Conservation (phyloP, 2,329 filamentous ascomycete species). For the Teratosphaeria zuluensis region DNA sequence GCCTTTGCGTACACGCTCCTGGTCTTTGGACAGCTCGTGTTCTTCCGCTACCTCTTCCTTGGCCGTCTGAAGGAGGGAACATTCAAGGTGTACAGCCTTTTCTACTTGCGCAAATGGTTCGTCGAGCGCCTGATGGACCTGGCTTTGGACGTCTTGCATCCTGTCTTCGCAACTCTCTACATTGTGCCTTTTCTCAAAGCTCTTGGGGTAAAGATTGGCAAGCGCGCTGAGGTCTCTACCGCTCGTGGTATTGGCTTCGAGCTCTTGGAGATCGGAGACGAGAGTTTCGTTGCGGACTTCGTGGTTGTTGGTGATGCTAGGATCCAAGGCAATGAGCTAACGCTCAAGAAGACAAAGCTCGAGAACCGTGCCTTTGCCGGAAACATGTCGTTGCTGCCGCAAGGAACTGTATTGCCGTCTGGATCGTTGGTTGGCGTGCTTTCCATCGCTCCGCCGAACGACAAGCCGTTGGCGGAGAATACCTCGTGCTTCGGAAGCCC, state of each 20-base stretch:
- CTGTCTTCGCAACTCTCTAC: background rate
- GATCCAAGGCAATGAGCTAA: background rate
- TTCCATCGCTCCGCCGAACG: background rate
- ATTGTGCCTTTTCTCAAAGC: background rate
- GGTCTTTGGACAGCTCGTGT: background rate
- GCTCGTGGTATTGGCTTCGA: background rate
- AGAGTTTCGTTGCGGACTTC: background rate
- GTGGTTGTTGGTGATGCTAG: background rate
- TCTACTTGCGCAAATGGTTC: background rate
- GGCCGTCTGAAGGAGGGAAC: background rate
- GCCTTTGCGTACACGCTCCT: background rate
- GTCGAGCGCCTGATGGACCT: background rate
- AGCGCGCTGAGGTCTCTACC: background rate
- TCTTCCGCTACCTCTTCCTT: background rate
- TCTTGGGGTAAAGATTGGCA: background rate
- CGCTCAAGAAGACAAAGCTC: background rate
- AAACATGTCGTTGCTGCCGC: background rate
- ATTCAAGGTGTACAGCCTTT: background rate
- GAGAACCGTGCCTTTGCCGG: background rate
- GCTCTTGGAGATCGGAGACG: background rate
- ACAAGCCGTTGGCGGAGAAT: background rate
- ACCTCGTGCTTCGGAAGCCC: background rate
- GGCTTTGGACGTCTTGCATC: background rate
- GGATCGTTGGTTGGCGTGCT: background rate
- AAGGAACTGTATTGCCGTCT: background rate